Evolutionary conservation across 441 rosid species (phyloP), one percentile per base, ranked within the genome.

Genomic region (Eutrema salsugineum): DNA sequence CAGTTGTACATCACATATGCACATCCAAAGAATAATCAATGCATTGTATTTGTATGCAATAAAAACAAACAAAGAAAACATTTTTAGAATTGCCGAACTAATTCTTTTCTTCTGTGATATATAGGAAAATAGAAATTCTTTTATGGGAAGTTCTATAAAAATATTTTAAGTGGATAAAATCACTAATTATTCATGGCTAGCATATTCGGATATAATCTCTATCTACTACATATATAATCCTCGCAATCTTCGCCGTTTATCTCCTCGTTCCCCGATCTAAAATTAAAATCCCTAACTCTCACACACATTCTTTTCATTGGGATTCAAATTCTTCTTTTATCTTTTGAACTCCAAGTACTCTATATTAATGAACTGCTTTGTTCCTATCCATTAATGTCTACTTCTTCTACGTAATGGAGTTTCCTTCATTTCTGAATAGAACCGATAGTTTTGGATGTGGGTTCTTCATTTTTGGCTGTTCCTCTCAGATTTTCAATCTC

Each of bases 401-500:
- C 70, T 20, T 14, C 40, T 48, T 69, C 11, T 3, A 58, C 36
- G 24, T 73, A 73, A 83, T 83, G 87, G 88, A 66, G 57, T 46
- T 72, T 50, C 78, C 79, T 56, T 81, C 91, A 1, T 80, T 68
- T 28, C 46, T 85, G 27, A 85, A 81, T 73, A 47, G 46, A 11
- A 66, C 60, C 10, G 63, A 64, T 68, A 84, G 80, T 3, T 79
- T 85, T 32, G 84, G 79, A 50, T 71, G 69, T 75, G 88, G 84
- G 76, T 46, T 82, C 50, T 66, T 80, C 33, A 78, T 82, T 62
- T 73, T 84, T n/a, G 84, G 84, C 1, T 78, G 84, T 72, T 84
- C 82, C 72, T 80, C 83, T 2, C 81, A 70, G 42, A 49, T 80
- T 64, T 39, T 81, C 2, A 77, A 65, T 36, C 49, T 85, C 38